A percentile compares a stretch with the other conserved stretches of the same genome.
These are phyloP conservation scores for Helotiales sp. DNA, from an alignment of 2,329 filamentous ascomycete genomes.

Conservation along the genomic window DNA sequence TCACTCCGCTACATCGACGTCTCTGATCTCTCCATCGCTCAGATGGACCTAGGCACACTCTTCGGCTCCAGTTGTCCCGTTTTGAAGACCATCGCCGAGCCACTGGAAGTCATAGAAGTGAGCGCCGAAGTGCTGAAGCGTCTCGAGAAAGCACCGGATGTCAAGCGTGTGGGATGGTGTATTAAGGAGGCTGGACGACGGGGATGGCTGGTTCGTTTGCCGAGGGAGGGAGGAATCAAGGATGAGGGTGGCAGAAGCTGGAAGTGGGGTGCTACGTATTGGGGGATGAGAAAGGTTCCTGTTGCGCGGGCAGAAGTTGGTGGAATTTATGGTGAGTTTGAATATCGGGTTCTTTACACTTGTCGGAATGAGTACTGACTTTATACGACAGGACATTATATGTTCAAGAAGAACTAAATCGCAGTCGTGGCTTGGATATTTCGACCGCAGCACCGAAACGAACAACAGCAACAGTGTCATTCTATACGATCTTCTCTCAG, in stretches of 20 bases:
- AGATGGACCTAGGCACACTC: conserved; percentile 62
- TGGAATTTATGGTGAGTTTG: conserved; percentile 42
- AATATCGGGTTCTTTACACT: neutral
- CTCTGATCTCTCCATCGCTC: conserved; percentile 67
- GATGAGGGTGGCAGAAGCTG: conserved; percentile 68
- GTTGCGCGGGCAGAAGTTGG: conserved; percentile 60
- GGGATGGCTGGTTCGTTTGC: conserved; percentile 66
- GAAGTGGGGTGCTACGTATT: conserved; percentile 86
- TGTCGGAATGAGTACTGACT: neutral
- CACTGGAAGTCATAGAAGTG: conserved; percentile 78
- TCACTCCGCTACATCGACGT: conserved; percentile 78
- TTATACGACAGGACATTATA: conserved; percentile 19
- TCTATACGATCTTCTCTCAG: no score
- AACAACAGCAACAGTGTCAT: no score
- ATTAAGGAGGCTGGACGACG: conserved; percentile 69
- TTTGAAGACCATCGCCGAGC: conserved; percentile 63
- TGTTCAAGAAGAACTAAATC: conserved; percentile 23
- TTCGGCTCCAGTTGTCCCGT: conserved; percentile 59
- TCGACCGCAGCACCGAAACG: neutral
- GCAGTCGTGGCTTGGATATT: neutral
- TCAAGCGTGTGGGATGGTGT: conserved; percentile 63
- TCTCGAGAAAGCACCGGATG: conserved; percentile 51
- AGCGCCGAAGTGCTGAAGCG: conserved; percentile 71
- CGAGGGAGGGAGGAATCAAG: conserved; percentile 27
- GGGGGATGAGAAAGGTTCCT: conserved; percentile 77